Conservation (phyloP, 345 rosid genomes). For the Hirschfeldia incana region DNA sequence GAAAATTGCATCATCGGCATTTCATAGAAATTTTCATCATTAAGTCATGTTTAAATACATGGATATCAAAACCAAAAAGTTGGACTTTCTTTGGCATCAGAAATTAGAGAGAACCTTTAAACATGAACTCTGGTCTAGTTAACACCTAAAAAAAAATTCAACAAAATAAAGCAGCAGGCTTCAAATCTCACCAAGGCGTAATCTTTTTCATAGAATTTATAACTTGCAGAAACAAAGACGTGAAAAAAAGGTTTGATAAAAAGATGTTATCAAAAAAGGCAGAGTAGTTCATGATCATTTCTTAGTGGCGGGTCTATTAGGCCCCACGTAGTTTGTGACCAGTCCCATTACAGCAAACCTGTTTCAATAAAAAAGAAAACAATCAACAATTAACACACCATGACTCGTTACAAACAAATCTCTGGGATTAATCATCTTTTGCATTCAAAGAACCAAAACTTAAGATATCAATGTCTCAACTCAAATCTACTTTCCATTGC, state of each 20-base stretch:
- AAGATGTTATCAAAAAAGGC: not conserved
- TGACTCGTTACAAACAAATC: not conserved
- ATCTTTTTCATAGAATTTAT: no score
- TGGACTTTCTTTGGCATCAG: not conserved
- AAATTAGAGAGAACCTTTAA: not conserved
- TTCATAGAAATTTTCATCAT: not conserved
- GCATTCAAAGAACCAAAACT: no score
- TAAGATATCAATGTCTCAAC: no score
- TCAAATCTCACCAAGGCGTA: no score
- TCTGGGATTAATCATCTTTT: no score
- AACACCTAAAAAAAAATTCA: no score
- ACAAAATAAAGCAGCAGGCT: no score
- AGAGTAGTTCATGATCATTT: conserved; percentile 19
- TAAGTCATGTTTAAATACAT: not conserved
- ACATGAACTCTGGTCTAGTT: no score
- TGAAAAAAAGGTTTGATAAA: conserved; percentile 18
- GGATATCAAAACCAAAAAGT: not conserved
- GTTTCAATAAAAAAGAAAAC: conserved; percentile 21
- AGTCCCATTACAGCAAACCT: conserved; percentile 99
- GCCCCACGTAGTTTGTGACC: conserved; percentile 89
- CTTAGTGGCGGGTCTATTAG: conserved; percentile 67
- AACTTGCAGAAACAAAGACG: no score
- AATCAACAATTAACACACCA: conserved; percentile 16
- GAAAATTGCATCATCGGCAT: not conserved
- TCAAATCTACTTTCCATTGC: no score